phyloP scores from a whole-genome alignment of 1,284 basidiomycete species.

The Trametes sp. region DNA sequence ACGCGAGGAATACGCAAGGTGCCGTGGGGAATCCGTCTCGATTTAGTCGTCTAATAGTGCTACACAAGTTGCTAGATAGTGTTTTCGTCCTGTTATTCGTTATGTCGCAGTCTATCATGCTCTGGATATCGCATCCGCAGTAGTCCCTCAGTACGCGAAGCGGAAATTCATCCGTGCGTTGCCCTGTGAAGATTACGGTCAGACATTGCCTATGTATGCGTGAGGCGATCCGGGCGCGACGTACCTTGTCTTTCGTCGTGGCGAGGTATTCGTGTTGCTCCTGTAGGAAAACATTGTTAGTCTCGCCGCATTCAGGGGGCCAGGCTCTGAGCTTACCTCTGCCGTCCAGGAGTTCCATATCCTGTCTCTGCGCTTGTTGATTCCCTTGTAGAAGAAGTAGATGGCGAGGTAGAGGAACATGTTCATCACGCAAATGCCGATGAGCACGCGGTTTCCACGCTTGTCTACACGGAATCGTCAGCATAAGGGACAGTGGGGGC shows the following conservation, averaged over 20 bases:
- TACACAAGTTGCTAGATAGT: constrained; percentile 5
- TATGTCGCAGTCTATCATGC: background rate
- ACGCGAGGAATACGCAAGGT: background rate
- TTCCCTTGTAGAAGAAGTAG: constrained; percentile 60
- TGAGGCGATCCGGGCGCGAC: background rate
- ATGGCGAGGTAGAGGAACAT: constrained; percentile 58
- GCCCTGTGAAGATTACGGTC: constrained; percentile 38
- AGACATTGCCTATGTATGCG: no score
- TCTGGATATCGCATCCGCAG: background rate
- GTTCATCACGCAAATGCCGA: constrained; percentile 46
- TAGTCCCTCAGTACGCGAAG: constrained; percentile 54
- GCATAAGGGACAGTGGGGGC: background rate
- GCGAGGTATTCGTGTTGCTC: constrained; percentile 62
- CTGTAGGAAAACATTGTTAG: constrained; percentile 40
- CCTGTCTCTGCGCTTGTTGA: constrained; percentile 59
- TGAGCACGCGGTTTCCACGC: constrained; percentile 47
- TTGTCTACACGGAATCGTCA: constrained; percentile 44
- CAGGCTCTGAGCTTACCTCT: constrained; percentile 48
- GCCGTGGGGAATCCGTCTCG: background rate
- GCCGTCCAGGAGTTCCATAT: constrained; percentile 61
- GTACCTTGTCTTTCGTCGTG: constrained; percentile 57
- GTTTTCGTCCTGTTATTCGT: constrained; percentile 8
- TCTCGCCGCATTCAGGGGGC: background rate
- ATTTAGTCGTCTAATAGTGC: constrained; percentile 11
- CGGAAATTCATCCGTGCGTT: constrained; percentile 66